Percentiles rank a stretch among this genome's conserved stretches.
Conservation (phyloP, 1,284 basidiomycete genomes). For the Xerocomus nothofagi region DNA sequence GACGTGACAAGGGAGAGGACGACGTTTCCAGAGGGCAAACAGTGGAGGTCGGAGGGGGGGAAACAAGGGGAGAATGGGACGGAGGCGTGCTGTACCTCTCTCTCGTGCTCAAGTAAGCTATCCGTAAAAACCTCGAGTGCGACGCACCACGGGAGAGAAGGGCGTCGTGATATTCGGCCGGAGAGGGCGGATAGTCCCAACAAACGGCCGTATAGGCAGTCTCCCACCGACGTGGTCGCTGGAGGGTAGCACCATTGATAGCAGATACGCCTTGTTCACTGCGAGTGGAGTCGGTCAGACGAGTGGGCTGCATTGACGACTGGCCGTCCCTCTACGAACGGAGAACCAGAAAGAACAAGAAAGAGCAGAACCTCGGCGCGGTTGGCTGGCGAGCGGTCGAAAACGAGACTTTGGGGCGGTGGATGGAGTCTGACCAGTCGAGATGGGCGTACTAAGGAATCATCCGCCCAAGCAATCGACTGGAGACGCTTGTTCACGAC, state of each 20-base stretch:
- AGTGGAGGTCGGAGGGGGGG: not conserved
- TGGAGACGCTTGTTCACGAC: not conserved
- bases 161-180: conserved; percentile 16
- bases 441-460: not conserved
- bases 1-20: not conserved
- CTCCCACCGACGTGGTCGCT: conserved; percentile 17
- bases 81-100: not conserved
- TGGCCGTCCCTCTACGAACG: conserved; percentile 13
- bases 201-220: conserved; percentile 17
- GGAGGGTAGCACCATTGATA: conserved; percentile 1
- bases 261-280: conserved; percentile 1
- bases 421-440: not conserved
- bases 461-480: conserved; percentile 3
- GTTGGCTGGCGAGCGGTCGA: not conserved
- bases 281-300: conserved; percentile 3
- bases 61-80: not conserved
- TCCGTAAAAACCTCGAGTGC: conserved; percentile 28
- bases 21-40: not conserved
- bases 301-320: conserved; percentile 13
- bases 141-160: conserved; percentile 30
- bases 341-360: not conserved
- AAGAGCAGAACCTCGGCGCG: conserved; percentile 1
- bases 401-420: not conserved
- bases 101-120: conserved; percentile 23
- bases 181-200: conserved; percentile 30